phyloP scores from a whole-genome alignment of 305 asterid species.

The Fraxinus sp. region DNA sequence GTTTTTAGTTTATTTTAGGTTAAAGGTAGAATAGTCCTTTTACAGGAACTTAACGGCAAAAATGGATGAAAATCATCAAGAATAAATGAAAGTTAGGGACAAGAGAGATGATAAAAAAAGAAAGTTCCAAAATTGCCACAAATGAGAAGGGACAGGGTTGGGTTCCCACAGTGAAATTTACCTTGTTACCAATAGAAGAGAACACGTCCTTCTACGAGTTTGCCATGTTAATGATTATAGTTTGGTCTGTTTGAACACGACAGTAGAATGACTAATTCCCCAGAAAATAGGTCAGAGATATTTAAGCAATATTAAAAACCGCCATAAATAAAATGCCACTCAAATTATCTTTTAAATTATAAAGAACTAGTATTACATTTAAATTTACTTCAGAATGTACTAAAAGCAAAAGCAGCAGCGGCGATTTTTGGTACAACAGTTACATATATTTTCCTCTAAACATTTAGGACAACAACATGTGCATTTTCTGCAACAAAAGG shows the following conservation, averaged over 20 bases:
- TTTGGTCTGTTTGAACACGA: neutral
- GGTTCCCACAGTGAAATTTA: neutral
- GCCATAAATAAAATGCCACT: neutral
- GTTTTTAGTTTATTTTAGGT: neutral
- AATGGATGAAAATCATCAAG: neutral
- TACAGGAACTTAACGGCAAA: neutral
- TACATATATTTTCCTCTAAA: slow-evolving; percentile 40
- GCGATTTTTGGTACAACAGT: slow-evolving; percentile 42
- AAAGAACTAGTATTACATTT: neutral
- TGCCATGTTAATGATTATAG: no score
- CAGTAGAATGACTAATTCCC: neutral
- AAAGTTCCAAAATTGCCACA: neutral
- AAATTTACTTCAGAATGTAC: neutral
- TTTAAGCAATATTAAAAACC: neutral
- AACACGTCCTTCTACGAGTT: neutral
- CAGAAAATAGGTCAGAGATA: neutral
- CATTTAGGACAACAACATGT: slow-evolving; percentile 40
- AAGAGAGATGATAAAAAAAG: no score
- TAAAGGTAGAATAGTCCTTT: neutral
- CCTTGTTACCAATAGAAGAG: neutral
- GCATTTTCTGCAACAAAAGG: slow-evolving; percentile 36
- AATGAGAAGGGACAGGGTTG: neutral
- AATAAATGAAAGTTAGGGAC: no score
- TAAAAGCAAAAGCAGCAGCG: slow-evolving; percentile 50
- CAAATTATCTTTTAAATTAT: neutral